Evolutionary conservation across 305 asterid genomes (phyloP), one percentile per base, ranked within the genome.

Genomic region (Plantago coronopus): DNA sequence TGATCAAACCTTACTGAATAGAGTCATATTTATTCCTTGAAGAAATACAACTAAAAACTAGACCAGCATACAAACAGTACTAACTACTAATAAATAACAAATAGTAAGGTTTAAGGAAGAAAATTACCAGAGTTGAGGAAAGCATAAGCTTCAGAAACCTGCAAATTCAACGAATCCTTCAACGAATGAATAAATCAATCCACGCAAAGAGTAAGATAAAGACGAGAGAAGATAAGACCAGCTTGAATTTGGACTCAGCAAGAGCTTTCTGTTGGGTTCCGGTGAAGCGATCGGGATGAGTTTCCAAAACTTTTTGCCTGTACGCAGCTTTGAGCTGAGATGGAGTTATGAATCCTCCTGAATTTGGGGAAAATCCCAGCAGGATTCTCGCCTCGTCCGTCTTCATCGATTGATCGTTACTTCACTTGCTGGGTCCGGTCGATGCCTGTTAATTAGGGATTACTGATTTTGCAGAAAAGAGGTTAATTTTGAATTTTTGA

Each of bases 271-370:
- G 72, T 0, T 34, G 57, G 75, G 81, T 63, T 53, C 65, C 7
- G 85, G 83, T 34, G 58, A 82, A 85, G 63, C 87, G 88, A 76
- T 85, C 94, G 2, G 94, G 94, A 68, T 85, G 94, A 68, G 87
- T 80, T 70, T 78, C 89, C 85, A 76, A 76, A 48, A 67, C 89
- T 79, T 78, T 85, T 57, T 54, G 71, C 70, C 69, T 78, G 77
- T 82, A 85, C 6, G 89, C 89, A 57, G 78, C 77, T 72, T 85
- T 85, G n/a, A 83, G 86, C 91, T 81, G 83, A 34, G 76, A 67
- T 54, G 70, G 72, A 69, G 63, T 81, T 86, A n/a, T n/a, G n/a
- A n/a, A n/a, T n/a, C n/a, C n/a, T 29, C 51, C 43, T 46, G 69
- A 64, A 75, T 66, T 54, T 17, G 77, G 81, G 66, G 86, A 63